A percentile compares a stretch with the other conserved stretches of the same genome.
phyloP scores from a whole-genome alignment of 148 eudicot species.

The Persicaria maculosa region DNA sequence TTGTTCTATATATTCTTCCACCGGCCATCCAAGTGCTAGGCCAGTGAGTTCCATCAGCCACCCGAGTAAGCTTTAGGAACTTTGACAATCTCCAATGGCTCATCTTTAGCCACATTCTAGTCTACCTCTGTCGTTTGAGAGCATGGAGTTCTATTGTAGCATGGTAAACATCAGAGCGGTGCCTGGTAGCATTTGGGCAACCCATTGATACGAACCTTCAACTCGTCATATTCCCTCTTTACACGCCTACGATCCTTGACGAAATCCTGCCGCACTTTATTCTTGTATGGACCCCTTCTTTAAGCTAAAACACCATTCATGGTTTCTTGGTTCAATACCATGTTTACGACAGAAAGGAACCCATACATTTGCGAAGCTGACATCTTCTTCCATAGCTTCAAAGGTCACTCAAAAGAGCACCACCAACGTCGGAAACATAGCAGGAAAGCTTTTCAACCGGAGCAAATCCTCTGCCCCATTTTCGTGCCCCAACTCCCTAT shows the following conservation, averaged over 20 bases:
- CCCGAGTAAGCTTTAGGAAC: constrained; percentile 84
- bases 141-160: constrained; percentile 82
- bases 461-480: no score
- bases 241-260: constrained; percentile 89
- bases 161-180: constrained; percentile 85
- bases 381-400: constrained; percentile 98
- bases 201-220: constrained; percentile 81
- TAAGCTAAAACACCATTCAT: constrained; percentile 64
- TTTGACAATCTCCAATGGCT: constrained; percentile 55
- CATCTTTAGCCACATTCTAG: constrained; percentile 45
- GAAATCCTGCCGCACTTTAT: constrained; percentile 66
- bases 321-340: constrained; percentile 81
- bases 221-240: constrained; percentile 90
- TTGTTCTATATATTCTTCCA: no score
- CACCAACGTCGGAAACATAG: constrained; percentile 95
- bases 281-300: constrained; percentile 85
- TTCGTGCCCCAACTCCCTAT: no score
- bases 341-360: constrained; percentile 95
- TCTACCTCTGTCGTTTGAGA: constrained; percentile 55
- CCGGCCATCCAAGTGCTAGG: constrained; percentile 72
- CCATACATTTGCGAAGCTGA: constrained; percentile 83
- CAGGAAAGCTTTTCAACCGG: constrained; percentile 32
- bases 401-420: constrained; percentile 72
- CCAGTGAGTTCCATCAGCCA: constrained; percentile 97
- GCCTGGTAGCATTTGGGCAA: constrained; percentile 75